Conservation (phyloP, 2,329 filamentous ascomycete species). For the Epichloe bromicola region DNA sequence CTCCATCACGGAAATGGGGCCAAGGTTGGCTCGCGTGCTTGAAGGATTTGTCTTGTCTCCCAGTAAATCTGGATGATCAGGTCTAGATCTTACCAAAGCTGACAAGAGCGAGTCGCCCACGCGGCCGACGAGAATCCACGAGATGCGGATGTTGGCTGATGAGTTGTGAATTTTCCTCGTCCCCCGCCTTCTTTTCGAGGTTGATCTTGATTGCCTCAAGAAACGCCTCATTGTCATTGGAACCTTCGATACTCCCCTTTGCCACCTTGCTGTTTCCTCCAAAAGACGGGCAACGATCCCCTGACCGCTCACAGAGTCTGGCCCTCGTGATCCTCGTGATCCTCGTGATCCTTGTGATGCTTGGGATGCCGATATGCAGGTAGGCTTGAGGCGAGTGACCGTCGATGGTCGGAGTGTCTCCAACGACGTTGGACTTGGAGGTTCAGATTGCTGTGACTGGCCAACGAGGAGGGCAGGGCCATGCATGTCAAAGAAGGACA, state of each 20-base stretch:
- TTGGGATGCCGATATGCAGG: not conserved
- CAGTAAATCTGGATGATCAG: not conserved
- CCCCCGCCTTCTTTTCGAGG: not conserved
- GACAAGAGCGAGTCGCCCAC: not conserved
- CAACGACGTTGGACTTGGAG: not conserved
- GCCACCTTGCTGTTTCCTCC: not conserved
- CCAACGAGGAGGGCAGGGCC: not conserved
- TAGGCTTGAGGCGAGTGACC: not conserved
- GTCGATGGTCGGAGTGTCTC: conserved; percentile 1
- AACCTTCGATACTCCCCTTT: not conserved
- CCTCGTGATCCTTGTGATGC: too few species aligned
- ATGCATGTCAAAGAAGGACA: not conserved
- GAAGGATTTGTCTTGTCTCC: not conserved
- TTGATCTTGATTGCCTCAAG: too few species aligned
- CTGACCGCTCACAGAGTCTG: conserved; percentile 1
- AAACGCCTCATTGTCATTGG: not conserved
- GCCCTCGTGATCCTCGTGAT: not conserved
- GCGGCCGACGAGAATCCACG: not conserved
- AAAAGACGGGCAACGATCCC: not conserved
- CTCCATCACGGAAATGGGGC: not conserved
- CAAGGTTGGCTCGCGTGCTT: not conserved
- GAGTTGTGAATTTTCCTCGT: not conserved
- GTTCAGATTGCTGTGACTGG: not conserved
- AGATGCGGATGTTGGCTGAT: not conserved
- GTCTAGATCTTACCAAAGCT: not conserved